Conservation (phyloP, 2,329 filamentous ascomycete genomes). For the Cordyceps tenuipes region DNA sequence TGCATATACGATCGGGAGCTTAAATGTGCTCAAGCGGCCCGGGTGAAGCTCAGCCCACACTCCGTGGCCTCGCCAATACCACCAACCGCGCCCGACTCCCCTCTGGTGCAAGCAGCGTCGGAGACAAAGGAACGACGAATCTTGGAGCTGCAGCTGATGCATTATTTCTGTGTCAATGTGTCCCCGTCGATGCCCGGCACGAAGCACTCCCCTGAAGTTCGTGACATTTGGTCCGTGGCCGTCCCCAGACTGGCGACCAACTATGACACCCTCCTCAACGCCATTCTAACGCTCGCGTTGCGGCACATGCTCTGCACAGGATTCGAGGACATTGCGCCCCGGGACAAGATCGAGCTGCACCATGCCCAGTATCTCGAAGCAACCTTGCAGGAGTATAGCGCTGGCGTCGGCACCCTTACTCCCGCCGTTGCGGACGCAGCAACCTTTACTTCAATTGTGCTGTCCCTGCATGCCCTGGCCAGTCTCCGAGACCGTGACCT, state of each 20-base stretch:
- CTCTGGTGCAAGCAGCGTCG: neutral
- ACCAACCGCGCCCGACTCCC: neutral
- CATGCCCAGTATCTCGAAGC: constrained; percentile 18
- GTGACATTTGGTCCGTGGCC: constrained; percentile 15
- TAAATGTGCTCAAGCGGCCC: neutral
- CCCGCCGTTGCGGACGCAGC: constrained; percentile 16
- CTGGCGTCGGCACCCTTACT: constrained; percentile 12
- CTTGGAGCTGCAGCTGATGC: constrained; percentile 19
- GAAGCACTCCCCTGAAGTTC: constrained; percentile 12
- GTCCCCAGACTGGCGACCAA: constrained; percentile 17
- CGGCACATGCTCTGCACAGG: constrained; percentile 14
- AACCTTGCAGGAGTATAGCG: constrained; percentile 15
- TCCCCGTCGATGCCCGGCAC: constrained; percentile 16
- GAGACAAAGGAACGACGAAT: constrained; percentile 16
- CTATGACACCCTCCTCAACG: constrained; percentile 18
- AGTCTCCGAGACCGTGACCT: constrained; percentile 15
- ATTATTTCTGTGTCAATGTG: constrained; percentile 16
- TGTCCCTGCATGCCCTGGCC: constrained; percentile 18
- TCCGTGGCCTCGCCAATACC: neutral
- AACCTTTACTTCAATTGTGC: constrained; percentile 17
- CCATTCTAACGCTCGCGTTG: constrained; percentile 17
- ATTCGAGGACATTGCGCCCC: neutral
- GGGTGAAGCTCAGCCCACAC: neutral
- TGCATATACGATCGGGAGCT: constrained; percentile 16
- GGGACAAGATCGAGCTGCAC: constrained; percentile 10